A percentile compares a stretch with the other conserved stretches of the same genome.
phyloP scores from a whole-genome alignment of 2,329 filamentous ascomycete species.

The Colletotrichum sp. region DNA sequence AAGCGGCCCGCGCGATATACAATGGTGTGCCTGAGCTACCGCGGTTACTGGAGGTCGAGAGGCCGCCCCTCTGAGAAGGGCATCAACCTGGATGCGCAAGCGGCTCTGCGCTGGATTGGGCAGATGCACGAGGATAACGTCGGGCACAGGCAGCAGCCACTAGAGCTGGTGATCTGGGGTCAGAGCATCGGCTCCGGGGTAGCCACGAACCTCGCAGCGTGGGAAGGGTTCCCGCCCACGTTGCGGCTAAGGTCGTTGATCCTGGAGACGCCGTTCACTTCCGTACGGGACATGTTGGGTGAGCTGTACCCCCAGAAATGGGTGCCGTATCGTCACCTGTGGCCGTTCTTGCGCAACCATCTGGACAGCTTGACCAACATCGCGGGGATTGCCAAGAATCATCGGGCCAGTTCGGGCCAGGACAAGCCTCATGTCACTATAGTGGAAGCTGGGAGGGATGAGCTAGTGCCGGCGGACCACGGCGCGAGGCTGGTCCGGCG shows the following conservation, averaged over 20 bases:
- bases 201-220: slow-evolving; percentile 62
- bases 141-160: neutral
- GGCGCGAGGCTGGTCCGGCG: slow-evolving; percentile 48
- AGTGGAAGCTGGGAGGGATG: slow-evolving; percentile 62
- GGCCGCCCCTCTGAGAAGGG: slow-evolving; percentile 74
- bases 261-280: slow-evolving; percentile 79
- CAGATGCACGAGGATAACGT: slow-evolving; percentile 37
- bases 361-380: slow-evolving; percentile 61
- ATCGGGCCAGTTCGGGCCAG: slow-evolving; percentile 27
- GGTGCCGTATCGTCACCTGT: slow-evolving; percentile 78
- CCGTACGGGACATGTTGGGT: slow-evolving; percentile 71
- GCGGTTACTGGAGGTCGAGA: slow-evolving; percentile 79
- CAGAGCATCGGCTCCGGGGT: slow-evolving; percentile 79
- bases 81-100: slow-evolving; percentile 71
- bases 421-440: slow-evolving; percentile 33
- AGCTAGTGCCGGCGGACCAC: slow-evolving; percentile 61
- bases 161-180: slow-evolving; percentile 70
- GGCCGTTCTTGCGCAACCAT: slow-evolving; percentile 73
- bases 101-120: slow-evolving; percentile 67
- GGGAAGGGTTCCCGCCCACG: slow-evolving; percentile 35
- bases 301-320: slow-evolving; percentile 79
- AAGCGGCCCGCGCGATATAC: slow-evolving; percentile 43
- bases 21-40: slow-evolving; percentile 64
- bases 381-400: slow-evolving; percentile 38
- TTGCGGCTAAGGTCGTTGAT: slow-evolving; percentile 57